Base-by-base conservation (phyloP, 169 alveolate genomes). In the Babesia gibsoni region DNA sequence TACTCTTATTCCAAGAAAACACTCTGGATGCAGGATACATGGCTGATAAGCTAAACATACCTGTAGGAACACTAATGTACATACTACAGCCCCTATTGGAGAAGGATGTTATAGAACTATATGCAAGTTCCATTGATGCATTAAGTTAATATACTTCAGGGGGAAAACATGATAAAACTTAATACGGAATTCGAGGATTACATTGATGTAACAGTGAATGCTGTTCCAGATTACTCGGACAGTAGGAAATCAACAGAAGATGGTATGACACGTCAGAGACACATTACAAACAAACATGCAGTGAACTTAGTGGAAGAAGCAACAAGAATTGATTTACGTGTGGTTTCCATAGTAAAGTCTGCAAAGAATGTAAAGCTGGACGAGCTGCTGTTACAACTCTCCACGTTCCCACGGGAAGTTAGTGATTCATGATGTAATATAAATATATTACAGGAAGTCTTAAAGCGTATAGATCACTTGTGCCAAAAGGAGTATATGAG, bases 361-460 rank as follows among this genome's bases (percentile, higher is more conserved):
- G 30, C 29, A 41, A 73, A 73, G 59, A 56, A 53, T n/a, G 2
- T 61, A 45, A 63, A 61, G 12, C 72, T 41, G 39, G 72, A 41
- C 27, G 72, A 61, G 59, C 35, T 61, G 72, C 58, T 61, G 46
- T 16, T 43, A 25, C 72, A 61, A 22, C 32, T 61, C 23, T 29
- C 72, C 36, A 42, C 42, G 8, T 39, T 41, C 58, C 10, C 49
- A 0, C 59, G 50, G 12, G 58, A 61, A 50, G 72, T 61, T 45
- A 30, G 72, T 22, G 25, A n/a, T 18, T 30, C 14, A 0, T 32
- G 9, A 43, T 4, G 46, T 16, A 4, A 3, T 9, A 7, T 8
- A 20, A 18, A 41, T 41, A 27, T 8, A 9, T 5, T 32, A 29
- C 59, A 61, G 72, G 33, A 27, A 4, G 39, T 61, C 10, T 46